These are phyloP conservation scores for Paramecium primaurelia DNA, from an alignment of 73 alveolate genomes.

Conservation along the genomic window DNA sequence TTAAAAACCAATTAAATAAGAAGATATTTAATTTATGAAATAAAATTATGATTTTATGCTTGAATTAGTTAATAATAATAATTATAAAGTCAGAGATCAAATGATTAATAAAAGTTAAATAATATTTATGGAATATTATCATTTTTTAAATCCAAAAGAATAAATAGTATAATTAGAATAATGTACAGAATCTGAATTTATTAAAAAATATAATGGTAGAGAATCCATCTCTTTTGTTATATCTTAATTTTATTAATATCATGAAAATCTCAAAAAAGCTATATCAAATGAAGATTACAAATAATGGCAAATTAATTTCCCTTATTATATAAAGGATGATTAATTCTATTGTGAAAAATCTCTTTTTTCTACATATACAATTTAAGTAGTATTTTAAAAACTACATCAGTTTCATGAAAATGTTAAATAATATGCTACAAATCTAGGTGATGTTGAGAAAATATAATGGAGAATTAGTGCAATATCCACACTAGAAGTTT, in stretches of 20 bases:
- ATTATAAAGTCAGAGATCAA: neutral
- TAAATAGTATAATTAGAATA: neutral
- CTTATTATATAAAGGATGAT: neutral
- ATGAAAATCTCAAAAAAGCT: neutral
- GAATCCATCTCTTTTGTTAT: neutral
- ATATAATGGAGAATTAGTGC: neutral
- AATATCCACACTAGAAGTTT: neutral
- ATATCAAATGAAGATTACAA: neutral
- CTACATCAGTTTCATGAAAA: neutral
- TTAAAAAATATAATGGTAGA: neutral
- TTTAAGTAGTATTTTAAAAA: neutral
- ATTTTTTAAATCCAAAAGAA: neutral
- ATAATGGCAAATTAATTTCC: neutral
- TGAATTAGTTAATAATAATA: neutral
- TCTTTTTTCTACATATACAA: neutral
- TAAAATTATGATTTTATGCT: neutral
- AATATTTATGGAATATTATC: neutral
- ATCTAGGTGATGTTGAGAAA: neutral
- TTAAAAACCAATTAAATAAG: neutral
- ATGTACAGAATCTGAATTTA: neutral
- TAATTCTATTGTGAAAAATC: neutral
- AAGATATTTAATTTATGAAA: neutral
- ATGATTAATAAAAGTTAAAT: neutral
- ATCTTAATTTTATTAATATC: neutral
- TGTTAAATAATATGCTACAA: neutral